Conservation (phyloP, 1,284 basidiomycete genomes). For the Puccinia brachypodii region DNA sequence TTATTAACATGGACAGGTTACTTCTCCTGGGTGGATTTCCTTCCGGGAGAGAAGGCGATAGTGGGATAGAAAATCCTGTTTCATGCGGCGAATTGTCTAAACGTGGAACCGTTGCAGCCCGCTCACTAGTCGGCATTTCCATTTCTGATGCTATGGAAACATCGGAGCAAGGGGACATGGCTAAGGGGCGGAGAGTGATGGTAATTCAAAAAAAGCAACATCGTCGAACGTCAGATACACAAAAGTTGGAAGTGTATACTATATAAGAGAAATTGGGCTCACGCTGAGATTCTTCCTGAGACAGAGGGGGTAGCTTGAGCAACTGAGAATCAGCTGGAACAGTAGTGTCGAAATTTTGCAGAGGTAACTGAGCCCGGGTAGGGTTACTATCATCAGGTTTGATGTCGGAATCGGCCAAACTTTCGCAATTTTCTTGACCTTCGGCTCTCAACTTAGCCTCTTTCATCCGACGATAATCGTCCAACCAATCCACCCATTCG, state of each 20-base stretch:
- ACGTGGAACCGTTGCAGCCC: not conserved
- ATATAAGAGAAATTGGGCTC: not conserved
- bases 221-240: not conserved
- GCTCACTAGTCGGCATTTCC: not conserved
- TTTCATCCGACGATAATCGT: conserved; percentile 64
- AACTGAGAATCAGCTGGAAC: not conserved
- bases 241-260: not conserved
- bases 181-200: not conserved
- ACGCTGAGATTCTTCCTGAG: not conserved
- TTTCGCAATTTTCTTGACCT: conserved; percentile 28
- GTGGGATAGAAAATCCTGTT: not conserved
- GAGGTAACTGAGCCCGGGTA: not conserved
- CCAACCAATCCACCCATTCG: conserved; percentile 65
- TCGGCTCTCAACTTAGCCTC: conserved; percentile 62
- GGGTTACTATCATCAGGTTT: not conserved
- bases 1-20: conserved; percentile 8
- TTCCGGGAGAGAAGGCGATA: not conserved
- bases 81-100: not conserved
- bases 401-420: conserved; percentile 5
- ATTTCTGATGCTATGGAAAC: not conserved
- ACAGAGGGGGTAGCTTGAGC: conserved; percentile 1
- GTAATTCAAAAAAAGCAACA: no score
- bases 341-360: not conserved
- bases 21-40: not conserved
- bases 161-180: conserved; percentile 7